phyloP scores from a whole-genome alignment of 2,329 filamentous ascomycete species.

The Diaporthe humulicola region DNA sequence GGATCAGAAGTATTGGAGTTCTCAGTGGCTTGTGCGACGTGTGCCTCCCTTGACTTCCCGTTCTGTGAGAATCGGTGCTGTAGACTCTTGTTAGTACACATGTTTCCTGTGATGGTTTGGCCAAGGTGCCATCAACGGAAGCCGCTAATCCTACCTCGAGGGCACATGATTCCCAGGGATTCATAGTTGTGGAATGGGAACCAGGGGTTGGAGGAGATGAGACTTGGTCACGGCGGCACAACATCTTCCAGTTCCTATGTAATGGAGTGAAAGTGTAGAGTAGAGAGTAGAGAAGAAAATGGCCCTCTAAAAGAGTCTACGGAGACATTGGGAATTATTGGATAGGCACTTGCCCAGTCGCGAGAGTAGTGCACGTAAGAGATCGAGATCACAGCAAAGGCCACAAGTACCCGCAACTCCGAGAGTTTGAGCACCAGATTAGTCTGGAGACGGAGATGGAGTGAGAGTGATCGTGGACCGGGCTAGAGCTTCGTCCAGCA shows the following conservation, averaged over 20 bases:
- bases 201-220: background rate
- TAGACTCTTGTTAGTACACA: constrained; percentile 14
- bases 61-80: constrained; percentile 39
- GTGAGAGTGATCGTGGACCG: background rate
- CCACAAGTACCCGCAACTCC: background rate
- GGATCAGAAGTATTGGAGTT: constrained; percentile 52
- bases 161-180: constrained; percentile 53
- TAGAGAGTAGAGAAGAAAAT: no score
- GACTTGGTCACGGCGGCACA: background rate
- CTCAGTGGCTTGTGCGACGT: constrained; percentile 33
- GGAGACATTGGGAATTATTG: background rate
- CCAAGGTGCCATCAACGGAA: background rate
- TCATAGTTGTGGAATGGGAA: constrained; percentile 44
- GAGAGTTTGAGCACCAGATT: background rate
- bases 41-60: constrained; percentile 33
- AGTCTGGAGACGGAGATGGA: background rate
- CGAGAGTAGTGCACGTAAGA: constrained; percentile 43
- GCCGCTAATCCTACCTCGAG: constrained; percentile 48
- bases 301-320: background rate
- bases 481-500: constrained; percentile 6
- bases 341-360: constrained; percentile 17
- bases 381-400: constrained; percentile 36
- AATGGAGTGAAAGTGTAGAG: no score
- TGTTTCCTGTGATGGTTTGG: background rate
- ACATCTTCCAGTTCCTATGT: background rate